These are phyloP conservation scores for Alternaria rosae DNA, from an alignment of 2,329 filamentous ascomycete genomes.

Conservation along the genomic window DNA sequence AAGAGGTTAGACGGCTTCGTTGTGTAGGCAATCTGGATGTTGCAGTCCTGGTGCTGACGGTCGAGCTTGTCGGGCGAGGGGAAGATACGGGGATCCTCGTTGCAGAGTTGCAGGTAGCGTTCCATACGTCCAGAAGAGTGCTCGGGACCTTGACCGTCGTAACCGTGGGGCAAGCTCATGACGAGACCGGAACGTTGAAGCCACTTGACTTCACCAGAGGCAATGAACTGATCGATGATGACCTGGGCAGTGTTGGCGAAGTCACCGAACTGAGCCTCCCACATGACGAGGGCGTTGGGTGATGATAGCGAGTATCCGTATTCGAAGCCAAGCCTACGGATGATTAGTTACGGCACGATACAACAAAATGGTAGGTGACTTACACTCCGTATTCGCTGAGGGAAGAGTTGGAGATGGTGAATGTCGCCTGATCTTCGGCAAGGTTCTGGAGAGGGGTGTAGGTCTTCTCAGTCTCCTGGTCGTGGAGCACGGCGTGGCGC, in stretches of 20 bases:
- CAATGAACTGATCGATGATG: conserved; percentile 98
- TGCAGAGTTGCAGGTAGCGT: conserved; percentile 95
- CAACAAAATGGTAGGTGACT: conserved; percentile 37
- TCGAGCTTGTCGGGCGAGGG: conserved; percentile 87
- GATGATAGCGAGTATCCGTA: conserved; percentile 98
- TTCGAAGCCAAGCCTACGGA: conserved; percentile 83
- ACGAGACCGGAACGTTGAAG: conserved; percentile 96
- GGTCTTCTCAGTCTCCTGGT: conserved; percentile 92
- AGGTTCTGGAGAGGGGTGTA: conserved; percentile 93
- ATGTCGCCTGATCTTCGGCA: conserved; percentile 89
- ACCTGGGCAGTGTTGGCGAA: conserved; percentile 99
- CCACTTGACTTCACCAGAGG: conserved; percentile 98
- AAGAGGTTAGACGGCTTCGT: conserved; percentile 96
- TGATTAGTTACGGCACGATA: conserved; percentile 30
- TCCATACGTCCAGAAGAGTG: conserved; percentile 98
- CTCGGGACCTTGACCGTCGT: conserved; percentile 97
- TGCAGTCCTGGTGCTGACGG: conserved; percentile 98
- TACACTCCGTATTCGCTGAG: conserved; percentile 73
- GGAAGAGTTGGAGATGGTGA: conserved; percentile 97
- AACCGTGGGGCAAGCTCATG: conserved; percentile 95
- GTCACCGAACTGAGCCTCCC: conserved; percentile 99
- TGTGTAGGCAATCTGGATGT: conserved; percentile 98
- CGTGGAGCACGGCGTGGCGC: conserved; percentile 95
- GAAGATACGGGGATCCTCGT: conserved; percentile 95
- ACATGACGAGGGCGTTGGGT: conserved; percentile 96